Conservation (phyloP, 1,284 basidiomycete species). For the Cutaneotrichosporon dermatis region DNA sequence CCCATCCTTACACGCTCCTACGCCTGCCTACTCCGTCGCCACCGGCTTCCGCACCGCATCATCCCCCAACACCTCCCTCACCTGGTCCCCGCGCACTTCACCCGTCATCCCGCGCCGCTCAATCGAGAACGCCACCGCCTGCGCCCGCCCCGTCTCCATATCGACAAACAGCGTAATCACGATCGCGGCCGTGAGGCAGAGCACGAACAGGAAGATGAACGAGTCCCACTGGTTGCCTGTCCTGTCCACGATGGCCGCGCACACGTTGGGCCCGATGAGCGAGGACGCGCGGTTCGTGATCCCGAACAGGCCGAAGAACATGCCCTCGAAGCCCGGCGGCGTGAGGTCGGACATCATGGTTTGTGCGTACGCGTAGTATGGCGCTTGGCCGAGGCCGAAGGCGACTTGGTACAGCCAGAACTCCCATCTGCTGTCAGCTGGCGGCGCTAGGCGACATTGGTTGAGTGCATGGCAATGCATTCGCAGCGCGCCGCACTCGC, state of each 20-base stretch:
- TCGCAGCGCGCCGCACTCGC: no score
- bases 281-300: constrained; percentile 75
- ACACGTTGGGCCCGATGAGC: constrained; percentile 75
- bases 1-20: no score
- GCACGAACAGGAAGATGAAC: constrained; percentile 68
- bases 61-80: no score
- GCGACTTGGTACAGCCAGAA: constrained; percentile 54
- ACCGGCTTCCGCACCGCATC: no score
- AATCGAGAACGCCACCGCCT: constrained; percentile 54
- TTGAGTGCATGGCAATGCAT: no score
- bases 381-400: constrained; percentile 74
- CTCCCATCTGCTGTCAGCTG: background rate
- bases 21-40: no score
- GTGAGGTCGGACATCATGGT: constrained; percentile 61
- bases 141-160: constrained; percentile 60
- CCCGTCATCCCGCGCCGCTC: constrained; percentile 18
- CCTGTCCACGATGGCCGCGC: constrained; percentile 64
- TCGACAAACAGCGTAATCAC: constrained; percentile 70
- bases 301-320: constrained; percentile 79
- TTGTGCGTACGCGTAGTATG: constrained; percentile 66
- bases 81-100: constrained; percentile 11
- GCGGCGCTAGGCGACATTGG: no score
- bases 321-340: constrained; percentile 76
- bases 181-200: constrained; percentile 58
- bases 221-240: constrained; percentile 57